Conservation (phyloP, 106 monocot genomes). For the Platanthera guangdongensis region DNA sequence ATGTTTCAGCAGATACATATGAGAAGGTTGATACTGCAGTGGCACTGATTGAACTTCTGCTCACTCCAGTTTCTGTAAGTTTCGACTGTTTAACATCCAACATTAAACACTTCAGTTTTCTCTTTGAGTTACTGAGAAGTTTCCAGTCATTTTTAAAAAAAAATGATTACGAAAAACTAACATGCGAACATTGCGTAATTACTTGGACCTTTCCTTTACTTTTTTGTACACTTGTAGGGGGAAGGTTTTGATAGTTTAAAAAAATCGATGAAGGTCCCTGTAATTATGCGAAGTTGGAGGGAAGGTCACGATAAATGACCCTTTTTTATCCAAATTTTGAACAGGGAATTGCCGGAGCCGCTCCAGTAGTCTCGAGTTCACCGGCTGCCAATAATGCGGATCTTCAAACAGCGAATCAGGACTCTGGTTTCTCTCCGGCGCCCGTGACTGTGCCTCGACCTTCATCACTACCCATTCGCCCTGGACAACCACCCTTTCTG, state of each 20-base stretch:
- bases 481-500: conserved; percentile 28
- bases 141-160: not conserved
- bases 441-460: conserved; percentile 13
- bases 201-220: no score
- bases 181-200: no score
- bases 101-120: not conserved
- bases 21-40: conserved; percentile 94
- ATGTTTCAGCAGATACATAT: conserved; percentile 71
- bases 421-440: conserved; percentile 9
- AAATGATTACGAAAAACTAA: not conserved
- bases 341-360: conserved; percentile 37
- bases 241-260: no score
- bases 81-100: not conserved
- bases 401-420: not conserved
- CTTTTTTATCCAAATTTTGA: not conserved
- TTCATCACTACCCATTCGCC: conserved; percentile 13
- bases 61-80: conserved; percentile 71
- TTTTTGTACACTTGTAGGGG: no score
- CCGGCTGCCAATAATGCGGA: conserved; percentile 6
- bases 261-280: no score
- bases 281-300: no score
- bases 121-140: conserved; percentile 7
- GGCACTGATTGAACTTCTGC: conserved; percentile 67
- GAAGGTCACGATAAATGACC: no score
- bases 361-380: conserved; percentile 15